Conservation (phyloP, 495 filamentous ascomycete species). For the Aspergillus hancockii region DNA sequence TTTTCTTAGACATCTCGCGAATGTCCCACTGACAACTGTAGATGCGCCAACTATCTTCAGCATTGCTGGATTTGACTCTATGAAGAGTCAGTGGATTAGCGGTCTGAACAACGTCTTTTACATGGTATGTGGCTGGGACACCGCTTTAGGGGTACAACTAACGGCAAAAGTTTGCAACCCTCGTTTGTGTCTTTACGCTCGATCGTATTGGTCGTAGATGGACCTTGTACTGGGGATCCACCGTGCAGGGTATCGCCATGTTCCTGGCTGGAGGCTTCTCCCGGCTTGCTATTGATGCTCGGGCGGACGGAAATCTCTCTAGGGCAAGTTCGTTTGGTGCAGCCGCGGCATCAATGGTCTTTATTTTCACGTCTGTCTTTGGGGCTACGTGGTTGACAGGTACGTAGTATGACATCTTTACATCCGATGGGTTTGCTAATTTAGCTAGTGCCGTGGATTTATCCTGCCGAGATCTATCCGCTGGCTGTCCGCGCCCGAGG, state of each 20-base stretch:
- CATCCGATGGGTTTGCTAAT: neutral
- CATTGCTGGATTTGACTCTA: conserved; percentile 61
- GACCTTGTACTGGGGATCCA: conserved; percentile 68
- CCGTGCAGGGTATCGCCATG: conserved; percentile 63
- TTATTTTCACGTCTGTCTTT: conserved; percentile 68
- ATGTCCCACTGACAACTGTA: conserved; percentile 12
- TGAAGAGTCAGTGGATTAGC: conserved; percentile 66
- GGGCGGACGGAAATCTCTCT: conserved; percentile 40
- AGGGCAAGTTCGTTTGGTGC: conserved; percentile 57
- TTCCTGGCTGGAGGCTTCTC: conserved; percentile 60
- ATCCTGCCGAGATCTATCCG: conserved; percentile 73
- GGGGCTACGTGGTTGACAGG: conserved; percentile 70
- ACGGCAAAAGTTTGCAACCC: conserved; percentile 50
- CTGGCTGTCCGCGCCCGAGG: conserved; percentile 67
- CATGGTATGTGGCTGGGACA: conserved; percentile 28
- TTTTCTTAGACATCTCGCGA: neutral
- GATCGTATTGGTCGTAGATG: conserved; percentile 69
- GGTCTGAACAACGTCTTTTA: conserved; percentile 72
- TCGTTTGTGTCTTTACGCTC: conserved; percentile 68
- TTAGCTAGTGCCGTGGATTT: conserved; percentile 61
- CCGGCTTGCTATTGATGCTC: conserved; percentile 51
- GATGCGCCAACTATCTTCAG: conserved; percentile 66
- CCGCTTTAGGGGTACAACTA: neutral
- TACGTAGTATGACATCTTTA: neutral
- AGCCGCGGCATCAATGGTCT: conserved; percentile 67